Conservation (phyloP, 352 stramenopile genomes). For the Pythium rishiriense region DNA sequence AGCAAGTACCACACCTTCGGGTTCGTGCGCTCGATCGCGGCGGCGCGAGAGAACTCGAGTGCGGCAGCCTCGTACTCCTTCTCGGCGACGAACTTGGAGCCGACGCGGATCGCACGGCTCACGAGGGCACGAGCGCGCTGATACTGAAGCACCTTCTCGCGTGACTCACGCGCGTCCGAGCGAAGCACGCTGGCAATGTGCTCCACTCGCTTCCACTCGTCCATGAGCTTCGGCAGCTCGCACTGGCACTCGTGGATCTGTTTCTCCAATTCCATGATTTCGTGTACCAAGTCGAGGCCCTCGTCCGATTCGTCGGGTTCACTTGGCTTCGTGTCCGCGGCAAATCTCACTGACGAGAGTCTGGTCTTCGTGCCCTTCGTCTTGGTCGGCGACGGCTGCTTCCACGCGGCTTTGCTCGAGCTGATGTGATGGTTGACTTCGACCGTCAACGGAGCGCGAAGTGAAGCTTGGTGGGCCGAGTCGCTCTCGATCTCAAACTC, state of each 20-base stretch:
- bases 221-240: conserved; percentile 28
- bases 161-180: conserved; percentile 16
- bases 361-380: conserved; percentile 4
- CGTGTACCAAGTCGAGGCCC: conserved; percentile 22
- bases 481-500: conserved; percentile 5
- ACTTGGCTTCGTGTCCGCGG: conserved; percentile 9
- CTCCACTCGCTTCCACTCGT: conserved; percentile 29
- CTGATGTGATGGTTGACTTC: conserved; percentile 18
- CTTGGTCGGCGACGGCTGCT: background rate
- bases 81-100: conserved; percentile 14
- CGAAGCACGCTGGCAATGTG: conserved; percentile 14
- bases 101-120: conserved; percentile 21
- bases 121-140: conserved; percentile 25
- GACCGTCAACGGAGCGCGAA: conserved; percentile 16
- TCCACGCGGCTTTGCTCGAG: background rate
- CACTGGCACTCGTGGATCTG: conserved; percentile 28
- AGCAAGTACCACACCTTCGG: conserved; percentile 34
- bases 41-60: conserved; percentile 27
- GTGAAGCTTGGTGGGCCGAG: background rate
- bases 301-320: conserved; percentile 21
- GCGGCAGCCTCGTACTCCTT: conserved; percentile 31
- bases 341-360: conserved; percentile 6
- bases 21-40: conserved; percentile 31
- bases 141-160: conserved; percentile 27
- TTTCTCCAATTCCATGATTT: conserved; percentile 33